Evolutionary conservation across 2,329 filamentous ascomycete genomes (phyloP).

Genomic region (Diaporthe citriasiana): DNA sequence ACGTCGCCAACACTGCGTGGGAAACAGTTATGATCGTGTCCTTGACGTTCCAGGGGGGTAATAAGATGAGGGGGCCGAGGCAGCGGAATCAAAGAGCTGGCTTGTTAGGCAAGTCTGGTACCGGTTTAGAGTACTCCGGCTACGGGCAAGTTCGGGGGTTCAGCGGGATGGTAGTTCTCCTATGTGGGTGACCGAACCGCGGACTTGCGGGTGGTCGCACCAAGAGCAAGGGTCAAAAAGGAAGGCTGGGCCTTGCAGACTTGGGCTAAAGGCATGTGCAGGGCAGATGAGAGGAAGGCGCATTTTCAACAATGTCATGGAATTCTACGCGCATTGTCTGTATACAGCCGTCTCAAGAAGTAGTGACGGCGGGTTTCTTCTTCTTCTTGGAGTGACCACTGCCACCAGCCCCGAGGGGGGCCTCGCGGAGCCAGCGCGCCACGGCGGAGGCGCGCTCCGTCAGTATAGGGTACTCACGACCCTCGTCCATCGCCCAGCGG

Average conservation of each 20-base stretch:
- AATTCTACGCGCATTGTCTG: constrained; percentile 5
- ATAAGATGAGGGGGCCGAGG: neutral
- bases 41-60: neutral
- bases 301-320: constrained; percentile 1
- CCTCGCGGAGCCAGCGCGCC: constrained; percentile 77
- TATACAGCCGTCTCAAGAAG: constrained; percentile 29
- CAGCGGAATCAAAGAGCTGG: neutral
- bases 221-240: neutral
- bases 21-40: neutral
- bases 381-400: constrained; percentile 50
- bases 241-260: neutral
- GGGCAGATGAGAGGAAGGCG: neutral
- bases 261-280: too few relatives aligned
- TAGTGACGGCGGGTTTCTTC: constrained; percentile 51
- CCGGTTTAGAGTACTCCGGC: neutral
- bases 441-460: constrained; percentile 79
- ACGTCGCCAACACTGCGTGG: neutral
- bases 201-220: neutral
- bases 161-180: neutral
- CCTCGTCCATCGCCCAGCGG: constrained; percentile 75
- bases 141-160: neutral
- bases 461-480: constrained; percentile 77
- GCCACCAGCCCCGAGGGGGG: constrained; percentile 57
- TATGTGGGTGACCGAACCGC: neutral
- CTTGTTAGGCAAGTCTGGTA: neutral